A percentile compares a stretch with the other conserved stretches of the same genome.
Evolutionary conservation across 75 land plant genomes (phyloP).

Genomic region (Ceratopteris richardii): DNA sequence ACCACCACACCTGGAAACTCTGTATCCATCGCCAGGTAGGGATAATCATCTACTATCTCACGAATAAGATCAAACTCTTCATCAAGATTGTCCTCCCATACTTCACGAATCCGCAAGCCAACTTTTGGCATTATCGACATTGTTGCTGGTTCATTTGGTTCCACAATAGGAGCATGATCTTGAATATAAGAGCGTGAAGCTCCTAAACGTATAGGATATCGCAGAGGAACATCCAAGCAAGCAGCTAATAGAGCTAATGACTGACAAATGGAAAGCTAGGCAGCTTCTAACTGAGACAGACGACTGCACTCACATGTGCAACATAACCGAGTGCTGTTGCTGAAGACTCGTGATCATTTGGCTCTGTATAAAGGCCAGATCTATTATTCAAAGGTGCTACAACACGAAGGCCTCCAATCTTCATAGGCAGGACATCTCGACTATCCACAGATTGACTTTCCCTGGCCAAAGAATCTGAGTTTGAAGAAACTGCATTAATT

Average conservation of each 20-base stretch:
- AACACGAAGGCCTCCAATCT: slow-evolving; percentile 70
- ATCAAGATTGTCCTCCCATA: too few relatives aligned
- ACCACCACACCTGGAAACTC: too few relatives aligned
- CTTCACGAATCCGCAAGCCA: too few relatives aligned
- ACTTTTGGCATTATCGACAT: too few relatives aligned
- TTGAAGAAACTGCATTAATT: too few relatives aligned
- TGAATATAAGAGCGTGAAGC: slow-evolving; percentile 80
- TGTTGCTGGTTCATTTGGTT: slow-evolving; percentile 21
- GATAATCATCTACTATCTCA: too few relatives aligned
- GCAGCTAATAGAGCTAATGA: slow-evolving; percentile 61
- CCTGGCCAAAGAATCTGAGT: neutral
- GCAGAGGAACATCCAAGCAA: slow-evolving; percentile 68
- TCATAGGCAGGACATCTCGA: slow-evolving; percentile 28
- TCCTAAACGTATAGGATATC: slow-evolving; percentile 78
- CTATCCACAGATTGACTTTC: slow-evolving; percentile 1
- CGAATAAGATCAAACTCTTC: too few relatives aligned
- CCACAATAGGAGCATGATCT: slow-evolving; percentile 72
- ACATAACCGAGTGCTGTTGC: slow-evolving; percentile 93
- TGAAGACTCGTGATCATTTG: slow-evolving; percentile 70
- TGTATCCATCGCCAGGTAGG: too few relatives aligned
- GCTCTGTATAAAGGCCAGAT: slow-evolving; percentile 65
- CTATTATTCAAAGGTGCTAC: slow-evolving; percentile 51
- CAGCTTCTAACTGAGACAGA: slow-evolving; percentile 6
- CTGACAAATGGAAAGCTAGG: slow-evolving; percentile 27
- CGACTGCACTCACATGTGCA: slow-evolving; percentile 70